A percentile compares a stretch with the other conserved stretches of the same genome.
These are phyloP conservation scores for Bolboschoenoplectus hybrid DNA, from an alignment of 202 grass and related monocot genomes.

Conservation along the genomic window DNA sequence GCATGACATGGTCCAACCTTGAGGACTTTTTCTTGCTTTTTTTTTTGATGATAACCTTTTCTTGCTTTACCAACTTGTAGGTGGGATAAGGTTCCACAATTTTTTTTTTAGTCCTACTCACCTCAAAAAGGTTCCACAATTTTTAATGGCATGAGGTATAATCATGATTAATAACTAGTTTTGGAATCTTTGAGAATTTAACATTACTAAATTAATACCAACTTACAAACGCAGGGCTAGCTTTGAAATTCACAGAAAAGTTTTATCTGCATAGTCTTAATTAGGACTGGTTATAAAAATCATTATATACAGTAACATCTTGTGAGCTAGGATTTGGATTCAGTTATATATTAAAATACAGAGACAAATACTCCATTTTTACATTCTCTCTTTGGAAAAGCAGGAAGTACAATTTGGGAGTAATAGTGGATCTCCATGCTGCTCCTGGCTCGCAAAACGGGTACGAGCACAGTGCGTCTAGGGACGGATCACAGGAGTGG, in stretches of 20 bases:
- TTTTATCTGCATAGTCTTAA: neutral
- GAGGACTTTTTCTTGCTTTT: neutral
- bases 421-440: slow-evolving; percentile 65
- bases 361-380: neutral
- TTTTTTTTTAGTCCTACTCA: no score
- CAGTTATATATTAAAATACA: neutral
- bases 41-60: neutral
- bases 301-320: neutral
- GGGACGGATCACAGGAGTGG: slow-evolving; percentile 59
- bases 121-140: neutral
- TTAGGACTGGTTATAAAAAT: no score
- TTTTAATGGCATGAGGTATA: neutral
- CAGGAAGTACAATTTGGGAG: slow-evolving; percentile 53
- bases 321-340: neutral
- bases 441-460: slow-evolving; percentile 61
- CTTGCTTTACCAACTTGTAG: neutral
- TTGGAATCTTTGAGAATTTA: neutral
- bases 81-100: neutral
- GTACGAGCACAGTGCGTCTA: slow-evolving; percentile 43
- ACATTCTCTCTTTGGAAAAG: neutral
- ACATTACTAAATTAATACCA: neutral
- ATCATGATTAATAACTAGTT: neutral
- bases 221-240: neutral
- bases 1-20: neutral
- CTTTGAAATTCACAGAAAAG: neutral